Percentiles rank a stretch among this genome's conserved stretches.
Evolutionary conservation across 192 early-diverging fungal species (phyloP).

Genomic region (Phycomyces blakesleeanus): DNA sequence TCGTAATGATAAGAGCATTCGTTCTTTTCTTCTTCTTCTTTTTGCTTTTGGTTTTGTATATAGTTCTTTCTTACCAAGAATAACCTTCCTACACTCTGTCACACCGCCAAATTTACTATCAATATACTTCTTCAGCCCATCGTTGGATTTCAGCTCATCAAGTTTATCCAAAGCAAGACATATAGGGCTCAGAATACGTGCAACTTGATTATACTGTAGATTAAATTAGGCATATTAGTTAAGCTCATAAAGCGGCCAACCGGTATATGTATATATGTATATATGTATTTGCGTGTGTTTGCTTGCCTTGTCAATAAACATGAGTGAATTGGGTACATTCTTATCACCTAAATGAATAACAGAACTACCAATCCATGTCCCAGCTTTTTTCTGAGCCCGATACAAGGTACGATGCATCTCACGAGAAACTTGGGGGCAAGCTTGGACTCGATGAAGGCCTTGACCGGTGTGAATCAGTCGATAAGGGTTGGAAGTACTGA

Average conservation of each 20-base stretch:
- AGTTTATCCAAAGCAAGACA: slow-evolving; percentile 71
- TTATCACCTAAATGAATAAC: slow-evolving; percentile 97
- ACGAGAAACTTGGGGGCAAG: slow-evolving; percentile 75
- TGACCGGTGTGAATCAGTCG: slow-evolving; percentile 94
- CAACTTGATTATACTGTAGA: slow-evolving; percentile 90
- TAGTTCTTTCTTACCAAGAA: slow-evolving; percentile 38
- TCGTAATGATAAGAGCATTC: too few species aligned
- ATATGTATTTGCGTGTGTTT: too few species aligned
- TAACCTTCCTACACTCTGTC: slow-evolving; percentile 60
- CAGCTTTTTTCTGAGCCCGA: slow-evolving; percentile 77
- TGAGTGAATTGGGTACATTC: slow-evolving; percentile 96
- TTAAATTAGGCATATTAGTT: slow-evolving; percentile 1
- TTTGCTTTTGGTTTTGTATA: too few species aligned
- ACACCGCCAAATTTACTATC: slow-evolving; percentile 63
- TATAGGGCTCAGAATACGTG: slow-evolving; percentile 90
- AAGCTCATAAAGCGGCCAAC: background rate
- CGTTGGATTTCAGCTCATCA: slow-evolving; percentile 53
- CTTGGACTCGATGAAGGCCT: slow-evolving; percentile 92
- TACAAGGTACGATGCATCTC: slow-evolving; percentile 89
- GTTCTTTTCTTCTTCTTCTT: too few species aligned
- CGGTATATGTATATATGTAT: too few species aligned
- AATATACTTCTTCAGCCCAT: slow-evolving; percentile 64
- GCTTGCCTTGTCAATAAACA: slow-evolving; percentile 90
- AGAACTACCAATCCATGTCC: slow-evolving; percentile 90
- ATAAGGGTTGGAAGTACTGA: slow-evolving; percentile 69